Percentiles rank a stretch among this genome's conserved stretches.
These are phyloP conservation scores for Exophiala bonariae DNA, from an alignment of 2,329 filamentous ascomycete genomes.

Conservation along the genomic window DNA sequence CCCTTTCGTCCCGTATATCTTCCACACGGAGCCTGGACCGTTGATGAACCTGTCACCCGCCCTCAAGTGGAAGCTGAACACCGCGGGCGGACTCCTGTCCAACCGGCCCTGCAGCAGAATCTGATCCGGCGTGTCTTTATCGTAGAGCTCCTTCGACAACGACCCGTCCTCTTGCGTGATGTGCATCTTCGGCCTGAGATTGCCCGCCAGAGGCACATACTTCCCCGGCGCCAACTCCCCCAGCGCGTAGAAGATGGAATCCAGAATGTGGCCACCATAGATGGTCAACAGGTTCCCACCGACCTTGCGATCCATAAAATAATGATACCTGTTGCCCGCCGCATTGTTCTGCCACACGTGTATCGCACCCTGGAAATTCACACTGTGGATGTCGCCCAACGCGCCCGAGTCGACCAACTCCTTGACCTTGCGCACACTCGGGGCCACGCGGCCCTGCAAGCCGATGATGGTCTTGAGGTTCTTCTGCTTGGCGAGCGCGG, in stretches of 20 bases:
- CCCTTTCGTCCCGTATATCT: slow-evolving; percentile 37
- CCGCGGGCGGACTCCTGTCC: slow-evolving; percentile 19
- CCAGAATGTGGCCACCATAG: slow-evolving; percentile 34
- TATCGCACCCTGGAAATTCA: slow-evolving; percentile 44
- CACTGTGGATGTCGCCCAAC: slow-evolving; percentile 56
- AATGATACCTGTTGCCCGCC: slow-evolving; percentile 39
- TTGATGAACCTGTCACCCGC: slow-evolving; percentile 27
- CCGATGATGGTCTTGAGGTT: slow-evolving; percentile 48
- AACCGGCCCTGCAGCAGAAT: slow-evolving; percentile 28
- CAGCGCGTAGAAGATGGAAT: slow-evolving; percentile 26
- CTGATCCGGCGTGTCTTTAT: slow-evolving; percentile 29
- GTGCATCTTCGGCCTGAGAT: slow-evolving; percentile 23
- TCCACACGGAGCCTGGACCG: slow-evolving; percentile 27
- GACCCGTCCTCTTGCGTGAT: slow-evolving; percentile 23
- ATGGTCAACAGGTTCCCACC: slow-evolving; percentile 45
- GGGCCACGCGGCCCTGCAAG: slow-evolving; percentile 52
- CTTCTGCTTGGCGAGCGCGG: slow-evolving; percentile 34
- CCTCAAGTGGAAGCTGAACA: slow-evolving; percentile 26
- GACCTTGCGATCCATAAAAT: slow-evolving; percentile 50
- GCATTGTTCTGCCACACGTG: slow-evolving; percentile 33
- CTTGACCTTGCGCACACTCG: slow-evolving; percentile 46
- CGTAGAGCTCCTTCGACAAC: slow-evolving; percentile 23
- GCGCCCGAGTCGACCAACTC: slow-evolving; percentile 45
- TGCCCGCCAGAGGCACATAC: slow-evolving; percentile 24
- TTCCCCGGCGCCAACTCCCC: slow-evolving; percentile 25